Conservation (phyloP, 1,284 basidiomycete species). For the Ganoderma boninense region DNA sequence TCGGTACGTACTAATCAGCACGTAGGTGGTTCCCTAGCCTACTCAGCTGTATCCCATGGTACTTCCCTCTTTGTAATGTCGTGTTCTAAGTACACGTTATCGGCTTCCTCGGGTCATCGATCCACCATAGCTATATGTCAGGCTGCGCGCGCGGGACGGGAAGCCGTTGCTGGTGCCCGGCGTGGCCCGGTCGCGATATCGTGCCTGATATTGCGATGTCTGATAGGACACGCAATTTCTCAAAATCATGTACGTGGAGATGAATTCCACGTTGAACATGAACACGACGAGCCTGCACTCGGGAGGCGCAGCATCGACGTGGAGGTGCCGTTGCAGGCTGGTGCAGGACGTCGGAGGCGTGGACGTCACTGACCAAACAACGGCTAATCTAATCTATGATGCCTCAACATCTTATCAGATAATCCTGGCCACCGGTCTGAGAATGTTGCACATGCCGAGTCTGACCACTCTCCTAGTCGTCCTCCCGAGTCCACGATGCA, state of each 20-base stretch:
- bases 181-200: neutral
- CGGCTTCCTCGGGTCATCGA: conserved; percentile 10
- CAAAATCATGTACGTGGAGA: neutral
- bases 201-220: neutral
- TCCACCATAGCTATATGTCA: neutral
- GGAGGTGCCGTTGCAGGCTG: neutral
- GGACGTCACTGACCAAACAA: no score
- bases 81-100: conserved; percentile 9
- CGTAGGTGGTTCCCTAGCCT: conserved; percentile 4
- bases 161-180: neutral
- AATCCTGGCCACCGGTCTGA: conserved; percentile 16
- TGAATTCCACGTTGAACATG: neutral
- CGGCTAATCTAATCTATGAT: neutral
- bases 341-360: no score
- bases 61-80: neutral
- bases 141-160: conserved; percentile 1
- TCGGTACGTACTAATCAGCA: conserved; percentile 16
- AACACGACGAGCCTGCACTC: neutral
- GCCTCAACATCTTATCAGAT: conserved; percentile 32
- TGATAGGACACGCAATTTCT: conserved; percentile 7
- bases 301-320: neutral
- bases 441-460: conserved; percentile 2
- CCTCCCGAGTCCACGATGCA: conserved; percentile 20
- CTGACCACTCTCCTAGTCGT: neutral
- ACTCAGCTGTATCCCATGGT: conserved; percentile 3